These are phyloP conservation scores for Glomus cerebriforme DNA, from an alignment of 192 early-diverging fungal genomes.

Conservation along the genomic window DNA sequence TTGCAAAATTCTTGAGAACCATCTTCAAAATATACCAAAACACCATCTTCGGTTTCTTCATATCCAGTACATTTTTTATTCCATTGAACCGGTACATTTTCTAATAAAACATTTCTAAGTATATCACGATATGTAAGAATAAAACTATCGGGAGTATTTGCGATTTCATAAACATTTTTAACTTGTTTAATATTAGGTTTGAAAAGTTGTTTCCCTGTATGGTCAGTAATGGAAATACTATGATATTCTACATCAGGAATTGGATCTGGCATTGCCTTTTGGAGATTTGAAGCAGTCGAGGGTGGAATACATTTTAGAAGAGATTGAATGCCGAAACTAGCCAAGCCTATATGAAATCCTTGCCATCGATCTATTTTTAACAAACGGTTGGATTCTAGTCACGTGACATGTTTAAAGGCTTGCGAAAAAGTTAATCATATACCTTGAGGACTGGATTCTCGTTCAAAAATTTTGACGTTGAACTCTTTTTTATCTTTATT, in stretches of 20 bases:
- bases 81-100: neutral
- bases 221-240: neutral
- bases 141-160: neutral
- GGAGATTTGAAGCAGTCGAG: neutral
- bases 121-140: neutral
- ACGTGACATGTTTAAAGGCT: neutral
- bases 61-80: conserved; percentile 14
- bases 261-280: neutral
- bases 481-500: conserved; percentile 1
- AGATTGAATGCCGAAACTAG: neutral
- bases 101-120: neutral
- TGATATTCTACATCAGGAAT: neutral
- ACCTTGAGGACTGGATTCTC: conserved; percentile 2
- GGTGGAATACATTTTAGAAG: neutral
- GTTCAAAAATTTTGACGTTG: conserved; percentile 10
- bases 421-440: neutral
- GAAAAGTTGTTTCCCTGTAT: neutral
- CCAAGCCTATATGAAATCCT: neutral
- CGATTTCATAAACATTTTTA: neutral
- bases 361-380: conserved; percentile 10
- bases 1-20: conserved; percentile 12
- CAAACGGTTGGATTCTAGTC: neutral
- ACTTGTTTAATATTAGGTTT: neutral
- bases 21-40: conserved; percentile 8
- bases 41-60: conserved; percentile 11